phyloP scores from a whole-genome alignment of 2,329 filamentous ascomycete genomes.

The Blumeriella jaapii region DNA sequence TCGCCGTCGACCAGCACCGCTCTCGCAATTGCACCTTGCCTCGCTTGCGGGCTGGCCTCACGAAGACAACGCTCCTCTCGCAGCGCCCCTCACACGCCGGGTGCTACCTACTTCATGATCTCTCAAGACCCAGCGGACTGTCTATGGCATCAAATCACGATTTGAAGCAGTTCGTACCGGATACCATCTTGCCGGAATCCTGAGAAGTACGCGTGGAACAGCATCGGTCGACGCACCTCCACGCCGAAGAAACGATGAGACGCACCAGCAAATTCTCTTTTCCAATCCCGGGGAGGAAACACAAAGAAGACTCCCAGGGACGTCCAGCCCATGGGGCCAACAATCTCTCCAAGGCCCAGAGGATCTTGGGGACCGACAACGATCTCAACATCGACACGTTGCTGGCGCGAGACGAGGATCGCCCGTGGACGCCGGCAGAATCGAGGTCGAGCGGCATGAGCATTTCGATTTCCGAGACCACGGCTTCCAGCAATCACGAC shows the following conservation, averaged over 20 bases:
- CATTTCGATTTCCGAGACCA: conserved; percentile 29
- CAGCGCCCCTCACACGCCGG: too few species aligned
- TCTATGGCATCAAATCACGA: too few species aligned
- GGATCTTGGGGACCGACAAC: conserved; percentile 23
- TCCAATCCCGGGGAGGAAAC: conserved; percentile 26
- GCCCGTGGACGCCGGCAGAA: conserved; percentile 18
- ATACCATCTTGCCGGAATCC: too few species aligned
- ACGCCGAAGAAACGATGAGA: conserved; percentile 20
- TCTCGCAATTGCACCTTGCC: too few species aligned
- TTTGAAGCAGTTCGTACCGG: too few species aligned
- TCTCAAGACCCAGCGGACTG: too few species aligned
- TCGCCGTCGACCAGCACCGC: too few species aligned
- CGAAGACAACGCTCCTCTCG: too few species aligned
- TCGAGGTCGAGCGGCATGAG: conserved; percentile 31
- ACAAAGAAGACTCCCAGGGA: conserved; percentile 2
- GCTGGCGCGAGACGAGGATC: conserved; percentile 14
- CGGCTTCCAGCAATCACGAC: conserved; percentile 15
- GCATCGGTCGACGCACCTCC: background rate
- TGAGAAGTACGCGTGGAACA: background rate
- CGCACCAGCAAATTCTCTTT: conserved; percentile 28
- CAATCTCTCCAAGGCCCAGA: conserved; percentile 25
- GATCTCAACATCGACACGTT: conserved; percentile 37
- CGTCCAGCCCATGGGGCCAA: background rate
- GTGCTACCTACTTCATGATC: too few species aligned
- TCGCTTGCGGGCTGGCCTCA: too few species aligned